Percentiles rank a stretch among this genome's conserved stretches.
phyloP scores from a whole-genome alignment of 768 basidiomycete species.

The Hysterangium stoloniferum region DNA sequence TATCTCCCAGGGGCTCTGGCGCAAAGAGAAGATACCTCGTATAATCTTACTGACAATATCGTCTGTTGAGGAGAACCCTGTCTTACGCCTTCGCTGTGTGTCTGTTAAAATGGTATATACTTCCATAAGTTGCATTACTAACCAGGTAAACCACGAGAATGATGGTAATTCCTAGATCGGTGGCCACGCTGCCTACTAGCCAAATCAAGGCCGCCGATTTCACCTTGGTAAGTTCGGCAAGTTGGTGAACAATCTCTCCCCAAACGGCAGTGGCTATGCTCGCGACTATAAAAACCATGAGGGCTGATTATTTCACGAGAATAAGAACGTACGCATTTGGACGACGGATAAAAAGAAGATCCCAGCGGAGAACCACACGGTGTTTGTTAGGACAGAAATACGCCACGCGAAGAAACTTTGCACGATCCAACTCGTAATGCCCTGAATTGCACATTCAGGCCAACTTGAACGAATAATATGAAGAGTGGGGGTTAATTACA shows the following conservation, averaged over 20 bases:
- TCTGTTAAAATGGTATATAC: background rate
- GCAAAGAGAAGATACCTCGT: constrained; percentile 3
- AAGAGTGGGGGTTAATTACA: background rate
- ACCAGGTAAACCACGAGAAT: background rate
- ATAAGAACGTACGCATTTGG: background rate
- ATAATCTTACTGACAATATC: background rate
- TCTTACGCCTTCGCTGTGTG: constrained; percentile 3
- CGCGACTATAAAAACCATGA: background rate
- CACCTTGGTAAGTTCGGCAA: background rate
- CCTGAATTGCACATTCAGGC: background rate
- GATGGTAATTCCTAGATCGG: background rate
- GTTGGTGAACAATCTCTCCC: background rate
- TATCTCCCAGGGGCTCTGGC: background rate
- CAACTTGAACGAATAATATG: background rate
- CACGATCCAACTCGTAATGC: background rate
- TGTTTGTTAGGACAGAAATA: background rate
- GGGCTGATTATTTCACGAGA: background rate
- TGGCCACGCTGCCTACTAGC: background rate
- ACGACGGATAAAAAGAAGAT: background rate
- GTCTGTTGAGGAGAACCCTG: background rate
- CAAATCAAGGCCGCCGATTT: background rate
- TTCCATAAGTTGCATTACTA: background rate
- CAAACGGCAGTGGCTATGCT: background rate
- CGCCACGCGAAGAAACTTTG: background rate
- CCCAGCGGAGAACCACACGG: background rate